Conservation (phyloP, 1,284 basidiomycete genomes). For the Mycena citricolor region DNA sequence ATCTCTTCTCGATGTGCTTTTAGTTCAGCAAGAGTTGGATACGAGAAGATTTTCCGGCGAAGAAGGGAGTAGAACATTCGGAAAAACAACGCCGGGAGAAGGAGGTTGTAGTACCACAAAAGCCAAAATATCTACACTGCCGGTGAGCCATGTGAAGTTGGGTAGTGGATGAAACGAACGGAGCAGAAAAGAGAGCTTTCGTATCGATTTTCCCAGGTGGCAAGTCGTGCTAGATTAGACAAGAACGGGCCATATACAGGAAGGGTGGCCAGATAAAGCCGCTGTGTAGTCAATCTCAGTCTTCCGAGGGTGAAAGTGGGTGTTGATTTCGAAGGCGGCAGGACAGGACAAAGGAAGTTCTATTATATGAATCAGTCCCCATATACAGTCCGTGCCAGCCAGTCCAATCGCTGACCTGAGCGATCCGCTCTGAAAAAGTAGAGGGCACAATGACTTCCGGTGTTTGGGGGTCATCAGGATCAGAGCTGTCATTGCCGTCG, state of each 20-base stretch:
- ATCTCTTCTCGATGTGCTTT: slow-evolving; percentile 49
- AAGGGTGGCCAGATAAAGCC: slow-evolving; percentile 53
- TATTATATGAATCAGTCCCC: no score
- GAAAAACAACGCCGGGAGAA: slow-evolving; percentile 51
- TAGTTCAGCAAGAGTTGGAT: slow-evolving; percentile 56
- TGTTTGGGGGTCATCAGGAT: no score
- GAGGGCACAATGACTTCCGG: no score
- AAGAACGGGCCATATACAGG: slow-evolving; percentile 52
- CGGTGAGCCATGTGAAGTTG: slow-evolving; percentile 11
- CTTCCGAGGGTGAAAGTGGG: slow-evolving; percentile 55
- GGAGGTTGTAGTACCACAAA: slow-evolving; percentile 58
- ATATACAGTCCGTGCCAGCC: no score
- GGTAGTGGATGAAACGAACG: slow-evolving; percentile 38
- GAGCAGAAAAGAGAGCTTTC: slow-evolving; percentile 50
- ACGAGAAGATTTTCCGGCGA: slow-evolving; percentile 48
- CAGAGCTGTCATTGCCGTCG: no score
- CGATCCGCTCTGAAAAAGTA: slow-evolving; percentile 11
- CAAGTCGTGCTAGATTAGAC: slow-evolving; percentile 40
- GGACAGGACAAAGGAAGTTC: no score
- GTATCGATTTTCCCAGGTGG: slow-evolving; percentile 53
- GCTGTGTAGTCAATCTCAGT: slow-evolving; percentile 50
- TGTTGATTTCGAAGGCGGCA: slow-evolving; percentile 32
- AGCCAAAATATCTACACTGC: slow-evolving; percentile 55
- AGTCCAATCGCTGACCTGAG: no score
- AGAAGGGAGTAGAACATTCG: slow-evolving; percentile 50